Evolutionary conservation across 2,329 filamentous ascomycete genomes (phyloP).

Genomic region (Coleophoma crateriformis): DNA sequence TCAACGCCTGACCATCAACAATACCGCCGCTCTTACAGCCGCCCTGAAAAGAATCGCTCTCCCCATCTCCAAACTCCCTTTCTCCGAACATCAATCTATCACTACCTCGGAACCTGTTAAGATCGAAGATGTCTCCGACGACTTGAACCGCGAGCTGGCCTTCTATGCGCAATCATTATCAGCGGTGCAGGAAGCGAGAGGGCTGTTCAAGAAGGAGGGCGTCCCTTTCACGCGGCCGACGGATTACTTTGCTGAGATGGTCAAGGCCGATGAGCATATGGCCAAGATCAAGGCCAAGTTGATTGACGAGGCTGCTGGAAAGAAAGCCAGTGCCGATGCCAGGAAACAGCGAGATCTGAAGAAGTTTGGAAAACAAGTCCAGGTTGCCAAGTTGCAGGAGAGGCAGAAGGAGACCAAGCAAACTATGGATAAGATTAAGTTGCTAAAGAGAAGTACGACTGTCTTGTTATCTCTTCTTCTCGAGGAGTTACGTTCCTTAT

Average conservation of each 20-base stretch:
- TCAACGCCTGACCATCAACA: conserved; percentile 95
- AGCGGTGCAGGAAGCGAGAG: conserved; percentile 68
- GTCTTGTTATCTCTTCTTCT: neutral
- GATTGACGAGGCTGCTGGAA: conserved; percentile 82
- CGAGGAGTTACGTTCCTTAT: conserved; percentile 6
- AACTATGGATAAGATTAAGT: conserved; percentile 92
- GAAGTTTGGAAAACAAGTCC: conserved; percentile 98
- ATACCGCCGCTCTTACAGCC: conserved; percentile 77
- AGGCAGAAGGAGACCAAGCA: conserved; percentile 86
- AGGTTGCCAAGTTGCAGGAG: conserved; percentile 94
- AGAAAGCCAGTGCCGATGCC: conserved; percentile 89
- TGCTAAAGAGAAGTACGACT: conserved; percentile 85
- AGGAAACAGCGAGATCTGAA: conserved; percentile 90
- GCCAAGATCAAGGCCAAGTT: conserved; percentile 91
- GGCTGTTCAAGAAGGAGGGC: conserved; percentile 73
- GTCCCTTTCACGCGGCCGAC: conserved; percentile 81
- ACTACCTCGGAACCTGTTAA: conserved; percentile 62
- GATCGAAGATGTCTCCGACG: conserved; percentile 82
- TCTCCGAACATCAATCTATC: conserved; percentile 78
- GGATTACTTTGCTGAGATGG: conserved; percentile 99
- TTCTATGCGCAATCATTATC: conserved; percentile 89
- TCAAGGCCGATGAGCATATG: conserved; percentile 98
- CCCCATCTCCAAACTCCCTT: conserved; percentile 63
- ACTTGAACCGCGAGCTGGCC: conserved; percentile 84
- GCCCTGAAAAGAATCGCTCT: conserved; percentile 75